Base-by-base conservation (phyloP, 208 protist species). In the Crithidia bombi region DNA sequence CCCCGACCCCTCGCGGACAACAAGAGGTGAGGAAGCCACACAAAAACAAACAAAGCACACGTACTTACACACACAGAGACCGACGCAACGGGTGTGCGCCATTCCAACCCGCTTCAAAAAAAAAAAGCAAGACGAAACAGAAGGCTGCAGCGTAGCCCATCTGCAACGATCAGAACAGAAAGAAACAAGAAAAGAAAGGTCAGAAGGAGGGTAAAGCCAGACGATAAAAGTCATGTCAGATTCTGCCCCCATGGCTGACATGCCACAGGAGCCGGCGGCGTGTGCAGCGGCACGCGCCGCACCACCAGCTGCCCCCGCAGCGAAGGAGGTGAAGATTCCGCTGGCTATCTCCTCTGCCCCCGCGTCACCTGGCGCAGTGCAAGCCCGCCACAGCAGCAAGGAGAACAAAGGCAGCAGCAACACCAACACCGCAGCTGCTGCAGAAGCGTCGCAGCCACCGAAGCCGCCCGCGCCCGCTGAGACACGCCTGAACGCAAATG, bases 401-500 rank as follows among this genome's bases (percentile, higher is more conserved):
- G 25, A 49, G 17, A 49, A 62, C 21, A 25, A 44, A 21, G 25
- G 19, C 43, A 35, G 54, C 54, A 10, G 17, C 57, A 39, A 28
- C 64, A 56, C 19, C 67, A 56, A 35, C 58, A 46, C 14, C 63
- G 36, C 51, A 30, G n/a, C 66, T 28, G 25, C 43, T 23, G 30
- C 54, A 23, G 55, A 52, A 26, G 49, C 57, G 9, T 25, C 21
- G 47, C n/a, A n/a, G n/a, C n/a, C n/a, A n/a, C 41, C 36, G 43
- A 62, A 64, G 21, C 35, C 52, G 33, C 39, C 57, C 3, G 54
- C 49, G 15, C 12, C 64, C 9, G 59, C 66, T 10, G 72, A 85
- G 54, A 75, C 70, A 28, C 77, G 68, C 41, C 74, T 93, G 33
- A 90, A 90, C 65, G 82, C 72, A 2, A 86, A 91, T 33, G 82